Evolutionary conservation across 2,329 filamentous ascomycete species (phyloP), one percentile per base, ranked within the genome.

Genomic region (Metarhizium album): DNA sequence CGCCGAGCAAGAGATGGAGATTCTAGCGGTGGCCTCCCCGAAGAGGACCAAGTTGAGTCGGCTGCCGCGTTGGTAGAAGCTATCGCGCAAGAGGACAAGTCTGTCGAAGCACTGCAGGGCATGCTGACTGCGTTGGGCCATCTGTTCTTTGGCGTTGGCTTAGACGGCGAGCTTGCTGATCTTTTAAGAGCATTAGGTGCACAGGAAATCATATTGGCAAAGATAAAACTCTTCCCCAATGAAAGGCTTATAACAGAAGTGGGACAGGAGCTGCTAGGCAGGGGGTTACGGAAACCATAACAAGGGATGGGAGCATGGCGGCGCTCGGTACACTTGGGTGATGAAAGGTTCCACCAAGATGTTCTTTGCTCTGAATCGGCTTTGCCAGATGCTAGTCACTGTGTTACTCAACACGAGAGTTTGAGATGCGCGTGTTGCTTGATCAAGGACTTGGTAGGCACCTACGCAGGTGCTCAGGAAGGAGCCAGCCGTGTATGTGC

Each of bases 51-150:
- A 61, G 79, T 94, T 1, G 90, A 95, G 65, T 71, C 97, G 4
- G 81, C 86, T 0, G 90, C 90, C 0, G 86, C 87, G 1, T 69
- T 93, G 7, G 70, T 95, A 1, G 90, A 96, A 66, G 85, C 86
- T 2, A 79, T 83, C 43, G 62, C 66, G 2, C 72, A 78, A 51
- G 80, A 84, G 57, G 70, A 75, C 31, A 67, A 71, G 35, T 82
- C 91, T 0, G 69, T 63, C 11, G 90, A 95, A 59, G 86, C 86
- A 0, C 67, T 90, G 14, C 86, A 86, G 60, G 88, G 88, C 0
- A 80, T 90, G 65, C 60, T 95, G 33, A 73, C 90, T 16, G 85
- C 86, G 2, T 65, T 95, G 18, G 91, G 90, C 0, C 79, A 89
- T 57, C 64, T 96, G 24, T 75, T 84, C 1, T 95, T 90, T 62